Conservation (phyloP, 1,284 basidiomycete genomes). For the Cutaneotrichosporon cutaneum region DNA sequence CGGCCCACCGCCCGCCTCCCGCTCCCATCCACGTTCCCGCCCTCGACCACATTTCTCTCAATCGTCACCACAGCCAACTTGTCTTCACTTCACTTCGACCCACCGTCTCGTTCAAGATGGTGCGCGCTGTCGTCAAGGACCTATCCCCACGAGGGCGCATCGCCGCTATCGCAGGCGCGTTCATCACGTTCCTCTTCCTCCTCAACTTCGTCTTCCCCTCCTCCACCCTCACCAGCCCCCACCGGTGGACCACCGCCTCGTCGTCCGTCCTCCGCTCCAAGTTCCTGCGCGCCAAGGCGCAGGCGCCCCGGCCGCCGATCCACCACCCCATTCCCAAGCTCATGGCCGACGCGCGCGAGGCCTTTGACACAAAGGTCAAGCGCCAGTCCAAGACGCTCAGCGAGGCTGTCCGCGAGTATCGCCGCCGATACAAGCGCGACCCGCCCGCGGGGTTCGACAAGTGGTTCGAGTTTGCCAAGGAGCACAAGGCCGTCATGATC, state of each 20-base stretch:
- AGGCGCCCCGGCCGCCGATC: slow-evolving; percentile 46
- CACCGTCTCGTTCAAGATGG: background rate
- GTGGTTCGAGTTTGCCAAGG: slow-evolving; percentile 80
- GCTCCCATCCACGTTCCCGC: no score
- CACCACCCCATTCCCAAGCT: slow-evolving; percentile 77
- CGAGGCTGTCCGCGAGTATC: slow-evolving; percentile 76
- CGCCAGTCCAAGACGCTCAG: slow-evolving; percentile 72
- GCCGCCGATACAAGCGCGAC: slow-evolving; percentile 67
- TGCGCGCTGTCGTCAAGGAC: slow-evolving; percentile 7
- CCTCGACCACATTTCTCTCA: background rate
- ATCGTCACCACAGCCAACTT: no score
- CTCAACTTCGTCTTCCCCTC: slow-evolving; percentile 41
- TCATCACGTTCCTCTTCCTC: slow-evolving; percentile 35
- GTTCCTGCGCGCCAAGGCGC: slow-evolving; percentile 45
- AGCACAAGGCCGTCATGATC: slow-evolving; percentile 71
- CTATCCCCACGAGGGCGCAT: slow-evolving; percentile 33
- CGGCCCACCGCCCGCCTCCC: no score
- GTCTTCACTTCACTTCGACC: background rate
- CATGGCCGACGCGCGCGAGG: slow-evolving; percentile 72
- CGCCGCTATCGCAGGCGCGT: slow-evolving; percentile 29
- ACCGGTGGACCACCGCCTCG: slow-evolving; percentile 50
- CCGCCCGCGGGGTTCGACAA: slow-evolving; percentile 85
- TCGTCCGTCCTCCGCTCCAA: slow-evolving; percentile 50
- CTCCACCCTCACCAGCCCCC: slow-evolving; percentile 33
- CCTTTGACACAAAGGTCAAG: slow-evolving; percentile 65